Conservation (phyloP, 2,329 filamentous ascomycete genomes). For the Stachybotrys chartarum region DNA sequence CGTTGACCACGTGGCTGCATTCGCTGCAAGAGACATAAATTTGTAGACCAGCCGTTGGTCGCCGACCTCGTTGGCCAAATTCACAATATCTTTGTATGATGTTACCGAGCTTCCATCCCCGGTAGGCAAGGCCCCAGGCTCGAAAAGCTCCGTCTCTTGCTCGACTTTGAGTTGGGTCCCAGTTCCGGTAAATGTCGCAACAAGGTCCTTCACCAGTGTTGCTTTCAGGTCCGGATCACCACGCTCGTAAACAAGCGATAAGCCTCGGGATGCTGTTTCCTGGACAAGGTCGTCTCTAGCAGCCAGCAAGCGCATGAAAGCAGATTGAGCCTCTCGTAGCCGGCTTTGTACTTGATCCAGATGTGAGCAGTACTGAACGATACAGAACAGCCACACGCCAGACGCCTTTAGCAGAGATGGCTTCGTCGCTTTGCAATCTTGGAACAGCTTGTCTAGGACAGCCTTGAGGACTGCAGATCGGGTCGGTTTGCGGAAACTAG, state of each 20-base stretch:
- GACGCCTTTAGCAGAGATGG: conserved; percentile 86
- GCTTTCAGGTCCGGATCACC: conserved; percentile 75
- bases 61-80: conserved; percentile 88
- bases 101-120: conserved; percentile 85
- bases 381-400: conserved; percentile 87
- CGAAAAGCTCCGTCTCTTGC: conserved; percentile 87
- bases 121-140: conserved; percentile 82
- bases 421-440: conserved; percentile 75
- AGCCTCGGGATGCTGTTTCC: conserved; percentile 84
- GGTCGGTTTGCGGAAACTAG: conserved; percentile 28
- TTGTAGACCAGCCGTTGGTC: conserved; percentile 96
- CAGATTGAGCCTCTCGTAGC: conserved; percentile 72
- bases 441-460: conserved; percentile 65
- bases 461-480: conserved; percentile 36
- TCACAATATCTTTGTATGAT: conserved; percentile 97
- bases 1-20: conserved; percentile 96
- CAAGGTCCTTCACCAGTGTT: conserved; percentile 78
- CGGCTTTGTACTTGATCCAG: conserved; percentile 65
- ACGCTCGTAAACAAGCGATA: conserved; percentile 90
- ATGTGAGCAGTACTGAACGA: conserved; percentile 85
- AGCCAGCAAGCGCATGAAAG: conserved; percentile 80
- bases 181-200: conserved; percentile 79
- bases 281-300: conserved; percentile 92
- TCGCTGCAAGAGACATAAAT: conserved; percentile 95
- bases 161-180: conserved; percentile 74